Evolutionary conservation across 306 rosid species (phyloP).

Genomic region (Bauhinia variegata): DNA sequence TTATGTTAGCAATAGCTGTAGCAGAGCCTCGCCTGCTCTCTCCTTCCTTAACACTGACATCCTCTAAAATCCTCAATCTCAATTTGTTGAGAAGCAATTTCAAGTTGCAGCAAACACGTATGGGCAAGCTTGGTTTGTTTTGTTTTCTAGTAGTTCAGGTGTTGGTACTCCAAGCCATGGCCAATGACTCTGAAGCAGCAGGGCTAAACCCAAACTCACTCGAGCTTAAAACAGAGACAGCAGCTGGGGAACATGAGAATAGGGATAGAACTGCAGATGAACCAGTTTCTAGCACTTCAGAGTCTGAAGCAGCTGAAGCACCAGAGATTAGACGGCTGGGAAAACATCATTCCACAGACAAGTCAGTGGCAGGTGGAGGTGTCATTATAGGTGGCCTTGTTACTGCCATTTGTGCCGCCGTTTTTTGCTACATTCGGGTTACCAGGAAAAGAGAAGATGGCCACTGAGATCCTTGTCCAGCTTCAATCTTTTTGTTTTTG

Average conservation of each 20-base stretch:
- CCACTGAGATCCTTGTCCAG: conserved; percentile 14
- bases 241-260: conserved; percentile 9
- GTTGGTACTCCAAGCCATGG: conserved; percentile 48
- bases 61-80: too few relatives aligned
- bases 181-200: conserved; percentile 35
- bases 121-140: conserved; percentile 51
- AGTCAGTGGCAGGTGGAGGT: conserved; percentile 89
- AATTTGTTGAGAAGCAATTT: too few relatives aligned
- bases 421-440: conserved; percentile 24
- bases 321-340: conserved; percentile 65
- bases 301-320: conserved; percentile 50
- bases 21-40: conserved; percentile 19
- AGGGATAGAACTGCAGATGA: conserved; percentile 30
- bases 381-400: conserved; percentile 86
- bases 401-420: conserved; percentile 41
- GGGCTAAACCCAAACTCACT: conserved; percentile 37
- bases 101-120: too few relatives aligned
- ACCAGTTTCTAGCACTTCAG: conserved; percentile 30
- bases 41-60: background rate
- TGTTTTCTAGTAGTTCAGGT: conserved; percentile 48
- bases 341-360: conserved; percentile 60
- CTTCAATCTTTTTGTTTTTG: background rate
- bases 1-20: background rate
- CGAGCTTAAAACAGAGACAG: conserved; percentile 32
- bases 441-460: conserved; percentile 42